Evolutionary conservation across 306 rosid genomes (phyloP).

Genomic region (Cyclanthera cordifolia): DNA sequence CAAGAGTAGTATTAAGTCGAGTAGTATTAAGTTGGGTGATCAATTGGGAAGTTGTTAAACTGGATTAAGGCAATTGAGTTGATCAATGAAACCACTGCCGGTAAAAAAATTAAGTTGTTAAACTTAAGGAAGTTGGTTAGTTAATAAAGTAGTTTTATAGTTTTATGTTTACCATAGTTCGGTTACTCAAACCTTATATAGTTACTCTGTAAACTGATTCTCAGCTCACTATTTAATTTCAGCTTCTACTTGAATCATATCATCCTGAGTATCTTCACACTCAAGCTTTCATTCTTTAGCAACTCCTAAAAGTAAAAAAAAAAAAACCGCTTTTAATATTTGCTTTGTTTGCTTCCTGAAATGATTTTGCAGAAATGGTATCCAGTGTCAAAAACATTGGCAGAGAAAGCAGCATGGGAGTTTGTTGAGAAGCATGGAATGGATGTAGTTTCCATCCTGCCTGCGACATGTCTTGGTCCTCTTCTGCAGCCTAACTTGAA

Average conservation of each 20-base stretch:
- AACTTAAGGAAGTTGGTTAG: no score
- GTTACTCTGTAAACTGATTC: no score
- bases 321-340: background rate
- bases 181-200: no score
- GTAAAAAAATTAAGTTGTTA: no score
- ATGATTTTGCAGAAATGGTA: constrained; percentile 42
- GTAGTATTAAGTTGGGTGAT: no score
- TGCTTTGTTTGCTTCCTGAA: background rate
- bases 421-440: constrained; percentile 29
- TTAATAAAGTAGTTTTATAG: no score
- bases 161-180: no score
- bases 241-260: no score
- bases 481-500: constrained; percentile 54
- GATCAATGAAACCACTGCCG: no score
- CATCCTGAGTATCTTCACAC: background rate
- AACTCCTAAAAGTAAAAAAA: background rate
- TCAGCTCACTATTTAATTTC: background rate
- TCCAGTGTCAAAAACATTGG: constrained; percentile 76
- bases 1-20: no score
- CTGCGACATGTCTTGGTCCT: constrained; percentile 58
- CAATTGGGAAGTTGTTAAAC: no score
- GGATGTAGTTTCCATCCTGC: constrained; percentile 56
- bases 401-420: constrained; percentile 78
- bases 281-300: background rate
- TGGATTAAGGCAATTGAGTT: no score